Base-by-base conservation (phyloP, 2,329 filamentous ascomycete genomes). In the Trichothecium roseum region DNA sequence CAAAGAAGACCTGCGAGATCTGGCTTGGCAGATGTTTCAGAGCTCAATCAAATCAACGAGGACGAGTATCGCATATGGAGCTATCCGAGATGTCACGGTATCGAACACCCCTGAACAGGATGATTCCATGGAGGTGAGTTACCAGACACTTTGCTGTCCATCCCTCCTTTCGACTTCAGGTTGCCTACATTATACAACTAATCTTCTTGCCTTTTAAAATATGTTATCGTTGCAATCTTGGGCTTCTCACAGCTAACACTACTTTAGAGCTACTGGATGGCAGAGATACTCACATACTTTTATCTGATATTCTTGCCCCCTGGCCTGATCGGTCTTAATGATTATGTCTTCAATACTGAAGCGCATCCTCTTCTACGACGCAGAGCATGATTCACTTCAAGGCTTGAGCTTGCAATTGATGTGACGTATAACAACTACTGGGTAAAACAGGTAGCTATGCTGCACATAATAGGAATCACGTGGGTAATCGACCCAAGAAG, bases 1-100 rank as follows among this genome's bases (percentile, higher is more conserved):
- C n/a, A 73, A 84, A 40, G 46, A 64, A 1, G 62, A 66, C 30
- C 81, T 75, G 62, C 73, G 74, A 39, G 69, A 80, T 32, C 75
- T 76, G 47, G 82, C 80, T 2, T 86, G 82, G 81, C 61, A 63
- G 30, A 86, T 87, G 81, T 86, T 84, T 54, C 53, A 69, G 32
- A 66, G 72, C 2, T 66, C 86, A 18, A 62, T 73, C 34, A 63
- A 63, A 42, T 62, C 72, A 44, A 81, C 80, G 4, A 64, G 67
- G 26, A 75, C 80, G 0, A 57, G 65, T 3, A 61, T 74, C 30
- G 81, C 78, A 1, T 70, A 82, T 45, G 74, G 76, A 0, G 74
- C 74, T 17, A 68, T 87, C 37, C 61, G 69, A 37, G 80, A 86
- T 46, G 77, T 85, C 5, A 40, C 43, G 69, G 76, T 20, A 73